Evolutionary conservation across 2,329 filamentous ascomycete genomes (phyloP), one percentile per base, ranked within the genome.

Genomic region (Beauveria asiatica): DNA sequence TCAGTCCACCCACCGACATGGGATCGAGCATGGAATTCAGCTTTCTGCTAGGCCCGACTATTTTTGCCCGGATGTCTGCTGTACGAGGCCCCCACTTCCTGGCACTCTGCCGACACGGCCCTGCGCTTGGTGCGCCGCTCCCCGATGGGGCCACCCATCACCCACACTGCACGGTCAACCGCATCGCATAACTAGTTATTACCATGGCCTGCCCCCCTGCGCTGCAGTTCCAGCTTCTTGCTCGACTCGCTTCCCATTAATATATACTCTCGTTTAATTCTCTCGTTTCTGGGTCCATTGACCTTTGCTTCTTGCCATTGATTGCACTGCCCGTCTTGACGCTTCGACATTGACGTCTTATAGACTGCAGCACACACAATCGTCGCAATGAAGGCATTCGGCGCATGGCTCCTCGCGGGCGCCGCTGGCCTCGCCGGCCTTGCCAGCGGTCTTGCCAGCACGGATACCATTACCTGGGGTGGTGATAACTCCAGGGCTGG

Each of bases 401-500:
- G 65, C 23, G 63, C 64, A 25, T 39, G 72, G 60, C 61, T 74
- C 59, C 51, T 73, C 57, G 67, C 72, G 60, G 67, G 70, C 63
- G 64, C 76, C 57, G 63, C 67, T 48, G 68, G 71, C 64, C 64
- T 76, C 58, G 63, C 67, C 46, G 68, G 71, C 64, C 64, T 73
- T 45, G 70, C 68, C 64, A 64, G 66, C 60, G 73, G 72, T 51
- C 68, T 78, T 16, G 76, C 67, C 8, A 69, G 67, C n/a, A 81
- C 80, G 1, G 80, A 83, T 62, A 83, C 81, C 60, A 83, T 83
- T 63, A 84, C 82, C 30, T 83, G 81, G 80, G 80, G 81, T 64
- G 82, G 82, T 62, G 80, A 83, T 65, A 83, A 82, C 66, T 75
- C 78, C 11, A 72, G 81, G 55, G 67, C 76, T 13, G 80, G 81